Evolutionary conservation across 208 protist species (phyloP).

Genomic region (Leishmania tarentolae): DNA sequence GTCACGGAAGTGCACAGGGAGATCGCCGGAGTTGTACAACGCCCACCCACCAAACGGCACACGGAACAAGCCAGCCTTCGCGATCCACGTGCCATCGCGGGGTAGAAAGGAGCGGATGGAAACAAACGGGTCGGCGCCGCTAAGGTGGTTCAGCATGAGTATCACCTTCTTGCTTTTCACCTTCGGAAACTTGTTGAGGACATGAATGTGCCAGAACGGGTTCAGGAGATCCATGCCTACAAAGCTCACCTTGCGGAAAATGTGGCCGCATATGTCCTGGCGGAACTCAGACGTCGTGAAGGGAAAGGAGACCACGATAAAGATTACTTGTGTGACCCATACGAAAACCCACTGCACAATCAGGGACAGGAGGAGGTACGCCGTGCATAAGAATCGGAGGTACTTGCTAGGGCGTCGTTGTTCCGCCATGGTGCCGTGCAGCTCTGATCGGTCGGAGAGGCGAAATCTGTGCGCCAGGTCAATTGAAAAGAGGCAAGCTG

Average conservation of each 20-base stretch:
- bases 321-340: slow-evolving; percentile 69
- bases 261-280: slow-evolving; percentile 74
- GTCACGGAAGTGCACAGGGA: slow-evolving; percentile 74
- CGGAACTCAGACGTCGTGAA: slow-evolving; percentile 61
- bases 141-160: slow-evolving; percentile 89
- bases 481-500: neutral
- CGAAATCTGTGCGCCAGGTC: neutral
- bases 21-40: slow-evolving; percentile 76
- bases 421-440: neutral
- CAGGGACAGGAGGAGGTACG: slow-evolving; percentile 58
- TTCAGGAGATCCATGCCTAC: slow-evolving; percentile 69
- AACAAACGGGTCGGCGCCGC: slow-evolving; percentile 78
- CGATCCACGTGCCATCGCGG: slow-evolving; percentile 78
- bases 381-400: slow-evolving; percentile 53
- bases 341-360: slow-evolving; percentile 57
- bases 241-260: slow-evolving; percentile 74
- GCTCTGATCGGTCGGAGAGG: neutral
- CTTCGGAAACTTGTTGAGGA: slow-evolving; percentile 71
- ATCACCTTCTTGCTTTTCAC: slow-evolving; percentile 67
- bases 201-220: slow-evolving; percentile 79
- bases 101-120: slow-evolving; percentile 74
- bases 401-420: slow-evolving; percentile 23
- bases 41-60: slow-evolving; percentile 87
- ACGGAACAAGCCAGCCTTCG: slow-evolving; percentile 78
- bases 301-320: slow-evolving; percentile 59